Base-by-base conservation (phyloP, 2,329 filamentous ascomycete species). In the Cladophialophora psammophila region DNA sequence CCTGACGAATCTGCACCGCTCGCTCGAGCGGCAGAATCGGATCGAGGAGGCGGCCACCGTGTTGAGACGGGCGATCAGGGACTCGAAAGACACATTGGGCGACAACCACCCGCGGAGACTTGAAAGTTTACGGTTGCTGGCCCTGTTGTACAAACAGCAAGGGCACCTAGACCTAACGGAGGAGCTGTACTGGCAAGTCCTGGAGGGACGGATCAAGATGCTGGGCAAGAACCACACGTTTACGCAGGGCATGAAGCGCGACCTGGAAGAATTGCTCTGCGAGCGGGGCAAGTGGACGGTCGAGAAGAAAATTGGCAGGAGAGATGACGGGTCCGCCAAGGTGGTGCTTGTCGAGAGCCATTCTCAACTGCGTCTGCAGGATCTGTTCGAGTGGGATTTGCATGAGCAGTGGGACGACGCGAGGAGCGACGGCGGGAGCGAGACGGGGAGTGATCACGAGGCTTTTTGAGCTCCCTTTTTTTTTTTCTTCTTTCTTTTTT, bases 141-240 rank as follows among this genome's bases (percentile, higher is more conserved):
- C 62, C 1, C 38, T 66, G 15, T 45, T 69, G 58, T 65, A 67
- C 53, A 52, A 67, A 54, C 50, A 60, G 31, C 60, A 57, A 7
- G 65, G 61, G 20, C 34, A 57, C 2, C 31, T 59, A 15, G 64
- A 65, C 34, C 31, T 42, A 32, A 58, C 63, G 15, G 70, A 72
- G 57, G 35, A 52, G 3, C 36, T 69, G 2, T 71, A 69, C 64
- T 72, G 70, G 70, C 45, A 62, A 20, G 67, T 72, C 26, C 55
- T 71, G 20, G 69, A 71, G 12, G 70, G 70, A 10, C 65, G 70
- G 26, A 60, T 71, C 50, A 68, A 68, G 34, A 72, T 72, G 69
- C 65, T 71, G 10, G 70, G 70, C 45, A 52, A 61, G 12, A 68
- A 69, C 42, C 70, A 72, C 60, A 26, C 50, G 32, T 71, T 60